Conservation (phyloP, 2,329 filamentous ascomycete species). For the Orbilia brochopaga region DNA sequence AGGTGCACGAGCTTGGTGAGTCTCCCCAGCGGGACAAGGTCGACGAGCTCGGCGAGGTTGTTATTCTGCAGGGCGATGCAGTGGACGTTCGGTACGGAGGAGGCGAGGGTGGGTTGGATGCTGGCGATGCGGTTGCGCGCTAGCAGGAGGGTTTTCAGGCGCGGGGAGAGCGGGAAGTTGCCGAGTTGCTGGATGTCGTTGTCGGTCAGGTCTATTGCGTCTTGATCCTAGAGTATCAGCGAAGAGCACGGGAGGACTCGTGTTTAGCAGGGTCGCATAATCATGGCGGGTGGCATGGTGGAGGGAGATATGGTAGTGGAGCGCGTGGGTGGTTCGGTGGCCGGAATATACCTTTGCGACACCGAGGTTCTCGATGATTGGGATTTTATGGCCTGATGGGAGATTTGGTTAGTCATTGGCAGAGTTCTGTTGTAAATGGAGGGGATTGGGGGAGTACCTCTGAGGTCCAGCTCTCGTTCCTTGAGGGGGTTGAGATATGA, state of each 20-base stretch:
- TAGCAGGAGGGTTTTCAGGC: conserved; percentile 83
- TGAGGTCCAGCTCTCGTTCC: conserved; percentile 97
- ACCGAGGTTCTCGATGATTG: conserved; percentile 95
- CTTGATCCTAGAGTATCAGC: conserved; percentile 64
- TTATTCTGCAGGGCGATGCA: conserved; percentile 85
- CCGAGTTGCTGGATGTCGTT: conserved; percentile 89
- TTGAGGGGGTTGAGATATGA: conserved; percentile 99
- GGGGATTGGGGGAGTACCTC: conserved; percentile 78
- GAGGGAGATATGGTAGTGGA: neutral
- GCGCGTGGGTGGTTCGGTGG: conserved; percentile 23
- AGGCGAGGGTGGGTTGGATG: conserved; percentile 77
- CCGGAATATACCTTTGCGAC: conserved; percentile 76
- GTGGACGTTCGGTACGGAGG: conserved; percentile 78
- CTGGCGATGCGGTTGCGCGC: conserved; percentile 84
- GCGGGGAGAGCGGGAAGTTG: conserved; percentile 90
- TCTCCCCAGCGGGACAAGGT: conserved; percentile 77
- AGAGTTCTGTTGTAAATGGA: neutral
- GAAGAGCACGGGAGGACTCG: conserved; percentile 39
- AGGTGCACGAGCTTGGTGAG: conserved; percentile 78
- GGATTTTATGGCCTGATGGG: conserved; percentile 88
- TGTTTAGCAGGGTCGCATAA: conserved; percentile 48
- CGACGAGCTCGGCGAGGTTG: conserved; percentile 79
- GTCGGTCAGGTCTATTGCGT: conserved; percentile 97
- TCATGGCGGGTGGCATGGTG: conserved; percentile 8
- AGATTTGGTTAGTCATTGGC: conserved; percentile 48